Conservation (phyloP, 352 stramenopile genomes). For the Pythium scleroteichum region DNA sequence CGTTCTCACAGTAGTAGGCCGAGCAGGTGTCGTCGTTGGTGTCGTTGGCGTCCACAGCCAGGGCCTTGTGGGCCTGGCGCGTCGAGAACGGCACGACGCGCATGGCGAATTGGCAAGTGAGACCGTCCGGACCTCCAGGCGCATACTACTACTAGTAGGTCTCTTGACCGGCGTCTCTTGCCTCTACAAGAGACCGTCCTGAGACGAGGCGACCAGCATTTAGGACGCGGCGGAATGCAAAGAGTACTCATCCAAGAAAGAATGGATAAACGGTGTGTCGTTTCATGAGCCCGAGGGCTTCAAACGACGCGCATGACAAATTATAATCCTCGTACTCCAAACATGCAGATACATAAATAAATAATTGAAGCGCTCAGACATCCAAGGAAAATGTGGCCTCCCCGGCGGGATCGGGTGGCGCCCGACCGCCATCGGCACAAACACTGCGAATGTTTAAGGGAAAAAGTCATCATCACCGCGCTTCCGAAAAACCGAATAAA, state of each 20-base stretch:
- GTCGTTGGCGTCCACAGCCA: not conserved
- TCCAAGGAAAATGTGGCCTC: constrained; percentile 64
- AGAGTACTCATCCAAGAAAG: constrained; percentile 39
- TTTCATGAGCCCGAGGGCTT: constrained; percentile 33
- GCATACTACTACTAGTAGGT: no score
- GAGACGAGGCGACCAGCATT: not conserved
- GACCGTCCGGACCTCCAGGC: not conserved
- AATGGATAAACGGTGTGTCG: constrained; percentile 36
- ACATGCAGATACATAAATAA: not conserved
- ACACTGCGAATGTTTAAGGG: constrained; percentile 90
- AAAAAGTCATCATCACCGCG: constrained; percentile 76
- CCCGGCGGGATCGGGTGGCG: constrained; percentile 57
- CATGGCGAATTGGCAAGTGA: constrained; percentile 1
- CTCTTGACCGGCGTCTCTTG: not conserved
- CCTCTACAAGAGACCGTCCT: not conserved
- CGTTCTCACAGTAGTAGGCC: constrained; percentile 4
- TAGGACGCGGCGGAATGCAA: not conserved
- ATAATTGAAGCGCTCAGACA: constrained; percentile 52
- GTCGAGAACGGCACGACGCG: constrained; percentile 9
- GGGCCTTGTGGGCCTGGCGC: no score
- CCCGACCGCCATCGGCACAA: constrained; percentile 69
- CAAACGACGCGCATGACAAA: constrained; percentile 38
- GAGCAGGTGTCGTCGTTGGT: not conserved
- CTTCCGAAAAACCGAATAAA: constrained; percentile 25
- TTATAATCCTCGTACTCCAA: constrained; percentile 37